phyloP scores from a whole-genome alignment of 1,284 basidiomycete genomes.

The Pascua guehoae region DNA sequence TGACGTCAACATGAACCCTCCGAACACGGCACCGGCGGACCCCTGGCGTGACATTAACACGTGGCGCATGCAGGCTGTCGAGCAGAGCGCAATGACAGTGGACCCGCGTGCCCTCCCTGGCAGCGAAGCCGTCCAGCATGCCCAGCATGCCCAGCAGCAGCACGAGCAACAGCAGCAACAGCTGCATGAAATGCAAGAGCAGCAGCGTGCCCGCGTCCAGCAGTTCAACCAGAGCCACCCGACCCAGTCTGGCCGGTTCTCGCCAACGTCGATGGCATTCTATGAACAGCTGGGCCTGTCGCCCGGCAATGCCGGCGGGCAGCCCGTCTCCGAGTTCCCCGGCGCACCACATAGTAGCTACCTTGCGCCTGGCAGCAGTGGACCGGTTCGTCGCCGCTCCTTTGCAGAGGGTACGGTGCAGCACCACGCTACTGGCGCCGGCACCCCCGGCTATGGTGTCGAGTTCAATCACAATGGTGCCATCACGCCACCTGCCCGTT shows the following conservation, averaged over 20 bases:
- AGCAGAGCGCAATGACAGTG: slow-evolving; percentile 20
- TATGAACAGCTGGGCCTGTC: slow-evolving; percentile 35
- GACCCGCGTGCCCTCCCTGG: slow-evolving; percentile 41
- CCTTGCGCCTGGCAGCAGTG: not conserved
- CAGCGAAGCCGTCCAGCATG: slow-evolving; percentile 9
- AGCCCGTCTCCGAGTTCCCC: not conserved
- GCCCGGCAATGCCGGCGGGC: not conserved
- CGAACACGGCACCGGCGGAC: slow-evolving; percentile 2
- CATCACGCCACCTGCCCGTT: slow-evolving; percentile 16
- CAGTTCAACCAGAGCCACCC: slow-evolving; percentile 12
- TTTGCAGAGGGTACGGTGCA: slow-evolving; percentile 28
- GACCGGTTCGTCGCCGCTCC: slow-evolving; percentile 23
- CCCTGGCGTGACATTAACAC: slow-evolving; percentile 19
- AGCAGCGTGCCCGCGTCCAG: slow-evolving; percentile 9
- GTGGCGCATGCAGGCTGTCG: slow-evolving; percentile 16
- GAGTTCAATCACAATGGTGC: slow-evolving; percentile 32
- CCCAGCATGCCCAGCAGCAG: slow-evolving; percentile 23
- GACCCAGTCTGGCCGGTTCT: slow-evolving; percentile 31
- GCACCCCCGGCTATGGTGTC: slow-evolving; percentile 45
- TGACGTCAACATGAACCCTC: not conserved
- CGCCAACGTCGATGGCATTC: slow-evolving; percentile 39
- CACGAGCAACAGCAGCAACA: slow-evolving; percentile 16
- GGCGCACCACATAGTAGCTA: not conserved
- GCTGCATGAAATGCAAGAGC: slow-evolving; percentile 19
- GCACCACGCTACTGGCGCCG: slow-evolving; percentile 42